Evolutionary conservation across 2,329 filamentous ascomycete genomes (phyloP).

Genomic region (Neopestalotiopsis sp.): DNA sequence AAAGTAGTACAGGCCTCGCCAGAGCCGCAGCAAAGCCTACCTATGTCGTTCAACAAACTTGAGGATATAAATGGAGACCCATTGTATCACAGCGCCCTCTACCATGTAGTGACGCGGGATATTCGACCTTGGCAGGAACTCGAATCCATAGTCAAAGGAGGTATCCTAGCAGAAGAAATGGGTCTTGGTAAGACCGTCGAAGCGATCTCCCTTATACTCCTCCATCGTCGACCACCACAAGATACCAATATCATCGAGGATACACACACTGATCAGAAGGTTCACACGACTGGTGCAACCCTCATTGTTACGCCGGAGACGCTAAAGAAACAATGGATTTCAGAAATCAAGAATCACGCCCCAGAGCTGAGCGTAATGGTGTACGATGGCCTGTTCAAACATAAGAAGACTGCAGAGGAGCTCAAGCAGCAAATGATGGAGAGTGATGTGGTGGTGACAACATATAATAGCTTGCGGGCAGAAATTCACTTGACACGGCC

Average conservation of each 20-base stretch:
- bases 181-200: conserved; percentile 83
- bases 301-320: conserved; percentile 65
- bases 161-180: conserved; percentile 82
- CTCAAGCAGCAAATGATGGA: conserved; percentile 50
- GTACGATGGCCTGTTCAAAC: conserved; percentile 56
- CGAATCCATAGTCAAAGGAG: conserved; percentile 55
- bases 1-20: conserved; percentile 32
- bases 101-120: conserved; percentile 62
- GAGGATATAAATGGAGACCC: conserved; percentile 50
- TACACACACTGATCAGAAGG: conserved; percentile 43
- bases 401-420: conserved; percentile 41
- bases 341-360: conserved; percentile 63
- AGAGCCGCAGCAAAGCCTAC: conserved; percentile 27
- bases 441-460: conserved; percentile 67
- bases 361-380: conserved; percentile 60
- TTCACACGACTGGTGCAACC: conserved; percentile 59
- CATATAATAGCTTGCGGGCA: conserved; percentile 72
- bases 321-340: conserved; percentile 65
- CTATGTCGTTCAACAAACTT: conserved; percentile 49
- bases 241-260: conserved; percentile 35
- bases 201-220: conserved; percentile 70
- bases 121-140: conserved; percentile 45
- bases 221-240: conserved; percentile 54
- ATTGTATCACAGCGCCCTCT: conserved; percentile 58
- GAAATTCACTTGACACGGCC: conserved; percentile 80